Base-by-base conservation (phyloP, 192 early-diverging fungal genomes). In the Podila epigama region DNA sequence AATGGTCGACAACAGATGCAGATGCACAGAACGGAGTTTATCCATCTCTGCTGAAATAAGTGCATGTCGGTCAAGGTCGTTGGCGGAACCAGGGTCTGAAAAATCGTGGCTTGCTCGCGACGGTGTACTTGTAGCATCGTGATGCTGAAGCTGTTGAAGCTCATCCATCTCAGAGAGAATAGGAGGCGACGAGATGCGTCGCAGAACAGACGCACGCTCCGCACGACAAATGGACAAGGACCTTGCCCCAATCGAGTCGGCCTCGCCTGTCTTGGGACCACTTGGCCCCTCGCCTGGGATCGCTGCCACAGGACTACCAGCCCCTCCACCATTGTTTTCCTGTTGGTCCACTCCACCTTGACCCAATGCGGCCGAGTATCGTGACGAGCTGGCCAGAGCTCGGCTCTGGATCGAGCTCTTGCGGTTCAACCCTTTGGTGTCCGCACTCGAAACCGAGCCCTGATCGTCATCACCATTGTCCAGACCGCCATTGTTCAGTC, bases 11-110 rank as follows among this genome's bases (percentile, higher is more conserved):
- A 84, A 62, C 2, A 86, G 58, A 28, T 68, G 63, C 39, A 80
- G 44, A 51, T 86, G 83, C 20, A 82, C 69, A 29, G 66, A 51
- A 0, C 81, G 69, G 16, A 84, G 51, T 57, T 79, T 83, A 31
- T 84, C 85, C 58, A 86, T 71, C 55, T 86, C 85, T n/a, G 79
- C 69, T 2, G 82, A 58, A 40, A 83, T 82, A 58, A 81, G 35
- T 5, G 83, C 77, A 42, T 82, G 80, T 1, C 80, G 77, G 40
- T 86, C 84, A 54, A 77, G 22, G 9, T 82, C 82, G 12, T 64
- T 51, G 13, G 44, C 51, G 2, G 67, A 67, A 10, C 58, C 58
- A 2, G 40, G 59, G 35, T 77, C 66, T 10, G 73, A 77, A 32
- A 59, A 77, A 0, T 77, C 73, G 25, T 63, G 35, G 65, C 66